Conservation (phyloP, 352 stramenopile genomes). For the Globisporangium splendens region DNA sequence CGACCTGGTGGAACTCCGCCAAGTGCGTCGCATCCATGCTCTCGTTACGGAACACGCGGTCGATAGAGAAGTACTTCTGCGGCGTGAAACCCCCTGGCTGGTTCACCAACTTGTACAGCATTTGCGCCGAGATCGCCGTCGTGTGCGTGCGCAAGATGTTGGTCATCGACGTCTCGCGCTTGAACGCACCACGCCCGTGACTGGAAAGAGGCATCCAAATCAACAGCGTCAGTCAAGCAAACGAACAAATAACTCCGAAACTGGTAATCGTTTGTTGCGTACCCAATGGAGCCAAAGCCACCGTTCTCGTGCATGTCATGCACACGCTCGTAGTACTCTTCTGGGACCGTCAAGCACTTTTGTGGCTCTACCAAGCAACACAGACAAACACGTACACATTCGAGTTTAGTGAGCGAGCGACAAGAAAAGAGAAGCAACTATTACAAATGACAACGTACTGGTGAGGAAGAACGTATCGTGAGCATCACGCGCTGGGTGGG, state of each 20-base stretch:
- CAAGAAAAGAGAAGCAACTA: neutral
- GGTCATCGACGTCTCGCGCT: constrained; percentile 96
- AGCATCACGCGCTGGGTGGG: constrained; percentile 97
- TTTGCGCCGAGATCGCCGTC: constrained; percentile 98
- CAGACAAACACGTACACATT: constrained; percentile 1
- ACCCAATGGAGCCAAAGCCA: constrained; percentile 96
- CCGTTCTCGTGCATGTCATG: constrained; percentile 98
- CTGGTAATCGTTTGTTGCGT: constrained; percentile 27
- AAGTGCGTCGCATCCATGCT: constrained; percentile 99
- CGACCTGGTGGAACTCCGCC: constrained; percentile 99
- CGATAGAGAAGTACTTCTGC: constrained; percentile 99
- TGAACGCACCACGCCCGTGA: constrained; percentile 83
- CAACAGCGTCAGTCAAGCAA: too few species aligned
- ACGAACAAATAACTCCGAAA: too few species aligned
- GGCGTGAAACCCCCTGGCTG: constrained; percentile 96
- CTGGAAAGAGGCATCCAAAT: too few species aligned
- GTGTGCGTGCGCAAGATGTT: constrained; percentile 99
- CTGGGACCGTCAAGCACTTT: constrained; percentile 86
- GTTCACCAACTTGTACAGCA: constrained; percentile 97
- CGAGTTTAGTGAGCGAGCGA: neutral
- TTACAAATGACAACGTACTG: constrained; percentile 31
- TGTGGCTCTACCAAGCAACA: constrained; percentile 42
- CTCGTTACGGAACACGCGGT: constrained; percentile 99
- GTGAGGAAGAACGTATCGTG: constrained; percentile 99
- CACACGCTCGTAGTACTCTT: constrained; percentile 99